Conservation (phyloP, 83 land plant species). For the Thuja plicata region DNA sequence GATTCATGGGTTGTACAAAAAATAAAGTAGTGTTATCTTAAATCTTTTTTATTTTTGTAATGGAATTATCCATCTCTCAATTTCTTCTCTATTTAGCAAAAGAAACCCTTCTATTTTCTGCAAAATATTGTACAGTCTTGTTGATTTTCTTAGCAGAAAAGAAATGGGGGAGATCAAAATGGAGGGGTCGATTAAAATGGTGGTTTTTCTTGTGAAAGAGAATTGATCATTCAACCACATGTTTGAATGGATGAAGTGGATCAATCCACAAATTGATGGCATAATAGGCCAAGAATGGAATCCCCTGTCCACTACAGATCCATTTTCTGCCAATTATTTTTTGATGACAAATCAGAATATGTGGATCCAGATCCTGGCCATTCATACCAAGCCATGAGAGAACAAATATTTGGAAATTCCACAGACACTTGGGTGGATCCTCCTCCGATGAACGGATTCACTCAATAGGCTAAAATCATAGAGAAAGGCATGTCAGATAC, state of each 20-base stretch:
- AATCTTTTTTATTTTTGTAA: no score
- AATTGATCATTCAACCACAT: constrained; percentile 18
- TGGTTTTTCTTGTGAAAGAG: constrained; percentile 44
- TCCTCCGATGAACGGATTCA: constrained; percentile 63
- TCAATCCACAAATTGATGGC: constrained; percentile 35
- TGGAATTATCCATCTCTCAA: no score
- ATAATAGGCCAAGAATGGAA: constrained; percentile 34
- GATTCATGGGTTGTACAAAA: no score
- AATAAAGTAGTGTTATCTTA: no score
- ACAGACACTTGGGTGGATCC: constrained; percentile 21
- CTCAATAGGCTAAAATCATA: constrained; percentile 46
- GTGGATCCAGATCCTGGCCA: constrained; percentile 48
- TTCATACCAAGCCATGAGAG: constrained; percentile 32
- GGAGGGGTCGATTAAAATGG: constrained; percentile 21
- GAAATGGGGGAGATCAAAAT: neutral
- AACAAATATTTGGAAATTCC: constrained; percentile 43
- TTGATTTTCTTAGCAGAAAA: no score
- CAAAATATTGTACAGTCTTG: no score
- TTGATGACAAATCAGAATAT: constrained; percentile 21
- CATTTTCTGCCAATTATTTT: constrained; percentile 12
- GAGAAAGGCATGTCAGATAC: constrained; percentile 26
- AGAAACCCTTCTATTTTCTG: no score
- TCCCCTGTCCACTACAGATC: constrained; percentile 22
- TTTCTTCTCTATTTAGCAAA: no score
- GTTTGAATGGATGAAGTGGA: constrained; percentile 35